These are phyloP conservation scores for Colletotrichum destructivum DNA, from an alignment of 2,329 filamentous ascomycete genomes.

Conservation along the genomic window DNA sequence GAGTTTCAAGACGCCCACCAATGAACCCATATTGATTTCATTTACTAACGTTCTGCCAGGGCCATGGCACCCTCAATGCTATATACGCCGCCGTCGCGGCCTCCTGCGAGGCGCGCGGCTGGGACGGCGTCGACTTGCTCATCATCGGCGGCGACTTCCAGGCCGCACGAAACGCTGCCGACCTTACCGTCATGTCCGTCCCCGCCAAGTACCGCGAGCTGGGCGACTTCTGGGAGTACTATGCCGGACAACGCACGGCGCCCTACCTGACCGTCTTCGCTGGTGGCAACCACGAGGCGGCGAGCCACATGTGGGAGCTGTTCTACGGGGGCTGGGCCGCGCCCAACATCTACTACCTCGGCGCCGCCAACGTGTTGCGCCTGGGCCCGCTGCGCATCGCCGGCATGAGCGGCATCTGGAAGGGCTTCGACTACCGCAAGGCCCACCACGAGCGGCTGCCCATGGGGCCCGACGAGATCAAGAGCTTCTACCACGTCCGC, in stretches of 20 bases:
- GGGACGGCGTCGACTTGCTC: conserved; percentile 87
- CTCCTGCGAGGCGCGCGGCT: conserved; percentile 79
- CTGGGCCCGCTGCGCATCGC: conserved; percentile 90
- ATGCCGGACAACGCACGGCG: conserved; percentile 81
- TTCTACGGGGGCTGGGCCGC: conserved; percentile 98
- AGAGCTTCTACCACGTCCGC: conserved; percentile 89
- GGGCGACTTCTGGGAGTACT: conserved; percentile 96
- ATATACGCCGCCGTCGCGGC: conserved; percentile 87
- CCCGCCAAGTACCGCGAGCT: conserved; percentile 89
- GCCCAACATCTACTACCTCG: conserved; percentile 97
- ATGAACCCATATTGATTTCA: not conserved
- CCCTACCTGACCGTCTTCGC: conserved; percentile 95
- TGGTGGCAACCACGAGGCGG: conserved; percentile 95
- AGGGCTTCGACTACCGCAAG: conserved; percentile 88
- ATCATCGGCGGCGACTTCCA: conserved; percentile 95
- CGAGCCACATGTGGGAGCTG: conserved; percentile 90
- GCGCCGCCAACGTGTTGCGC: conserved; percentile 89
- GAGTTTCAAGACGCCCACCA: conserved; percentile 54
- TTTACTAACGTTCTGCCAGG: conserved; percentile 64
- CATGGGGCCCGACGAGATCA: conserved; percentile 83
- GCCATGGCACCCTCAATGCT: conserved; percentile 90
- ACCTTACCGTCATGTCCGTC: conserved; percentile 91
- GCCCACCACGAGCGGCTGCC: conserved; percentile 89
- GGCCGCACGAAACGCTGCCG: conserved; percentile 89
- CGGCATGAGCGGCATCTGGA: conserved; percentile 95